Evolutionary conservation across 108 stramenopile genomes (phyloP).

Genomic region (Fragilaria crotonensis): DNA sequence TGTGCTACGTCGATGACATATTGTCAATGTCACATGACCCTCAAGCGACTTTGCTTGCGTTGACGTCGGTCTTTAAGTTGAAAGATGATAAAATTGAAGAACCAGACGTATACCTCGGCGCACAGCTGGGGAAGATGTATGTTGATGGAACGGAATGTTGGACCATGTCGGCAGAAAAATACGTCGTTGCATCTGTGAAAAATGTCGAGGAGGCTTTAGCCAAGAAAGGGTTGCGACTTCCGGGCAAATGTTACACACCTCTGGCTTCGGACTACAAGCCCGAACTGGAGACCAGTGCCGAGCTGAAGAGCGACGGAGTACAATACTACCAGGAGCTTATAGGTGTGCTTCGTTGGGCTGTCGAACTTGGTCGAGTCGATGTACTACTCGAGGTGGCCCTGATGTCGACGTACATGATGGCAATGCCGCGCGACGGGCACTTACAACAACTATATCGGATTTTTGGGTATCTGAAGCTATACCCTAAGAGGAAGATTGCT

Average conservation of each 20-base stretch:
- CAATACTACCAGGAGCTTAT: constrained; percentile 20
- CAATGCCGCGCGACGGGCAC: constrained; percentile 23
- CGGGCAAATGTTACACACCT: constrained; percentile 2
- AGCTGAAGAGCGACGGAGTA: background rate
- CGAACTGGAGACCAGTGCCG: constrained; percentile 7
- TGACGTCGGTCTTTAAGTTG: too few species aligned
- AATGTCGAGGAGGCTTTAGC: background rate
- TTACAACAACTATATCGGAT: constrained; percentile 18
- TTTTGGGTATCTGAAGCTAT: constrained; percentile 30
- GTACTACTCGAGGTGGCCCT: constrained; percentile 16
- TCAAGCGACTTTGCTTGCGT: constrained; percentile 17
- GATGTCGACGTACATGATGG: constrained; percentile 15
- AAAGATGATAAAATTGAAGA: too few species aligned
- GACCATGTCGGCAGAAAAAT: background rate
- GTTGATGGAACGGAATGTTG: constrained; percentile 7
- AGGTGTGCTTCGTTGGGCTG: constrained; percentile 32
- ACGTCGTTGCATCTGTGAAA: background rate
- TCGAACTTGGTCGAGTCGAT: constrained; percentile 21
- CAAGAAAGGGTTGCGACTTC: background rate
- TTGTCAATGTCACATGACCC: too few species aligned
- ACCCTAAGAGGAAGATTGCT: too few species aligned
- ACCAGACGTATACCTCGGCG: too few species aligned
- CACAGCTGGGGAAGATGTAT: constrained; percentile 24
- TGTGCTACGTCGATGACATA: too few species aligned
- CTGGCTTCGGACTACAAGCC: constrained; percentile 2